Evolutionary conservation across 306 rosid species (phyloP).

Genomic region (Alnus glutinosa): DNA sequence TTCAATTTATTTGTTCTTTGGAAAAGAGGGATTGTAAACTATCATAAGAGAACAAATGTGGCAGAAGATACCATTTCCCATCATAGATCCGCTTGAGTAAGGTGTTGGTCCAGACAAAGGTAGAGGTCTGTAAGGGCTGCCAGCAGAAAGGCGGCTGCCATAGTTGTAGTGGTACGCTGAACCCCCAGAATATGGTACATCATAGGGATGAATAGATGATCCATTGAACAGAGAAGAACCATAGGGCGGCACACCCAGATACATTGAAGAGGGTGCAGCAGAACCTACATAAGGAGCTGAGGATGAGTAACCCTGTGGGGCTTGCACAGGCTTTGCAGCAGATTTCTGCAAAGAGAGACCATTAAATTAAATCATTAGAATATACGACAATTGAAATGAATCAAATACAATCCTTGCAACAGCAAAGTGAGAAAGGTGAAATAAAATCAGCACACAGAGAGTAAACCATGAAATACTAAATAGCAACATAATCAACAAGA

Average conservation of each 20-base stretch:
- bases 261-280: conserved; percentile 85
- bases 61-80: conserved; percentile 65
- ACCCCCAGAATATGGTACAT: conserved; percentile 88
- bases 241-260: conserved; percentile 88
- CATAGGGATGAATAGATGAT: conserved; percentile 86
- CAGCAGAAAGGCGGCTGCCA: conserved; percentile 71
- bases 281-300: conserved; percentile 77
- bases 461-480: background rate
- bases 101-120: conserved; percentile 87
- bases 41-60: conserved; percentile 13
- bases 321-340: conserved; percentile 81
- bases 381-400: background rate
- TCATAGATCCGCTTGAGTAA: conserved; percentile 83
- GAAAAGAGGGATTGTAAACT: background rate
- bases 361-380: background rate
- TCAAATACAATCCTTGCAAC: background rate
- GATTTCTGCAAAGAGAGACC: conserved; percentile 56
- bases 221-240: conserved; percentile 93
- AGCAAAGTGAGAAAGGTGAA: background rate
- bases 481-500: conserved; percentile 3
- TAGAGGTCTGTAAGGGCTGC: conserved; percentile 89
- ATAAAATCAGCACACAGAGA: background rate
- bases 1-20: background rate
- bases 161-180: conserved; percentile 95
- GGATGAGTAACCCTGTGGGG: conserved; percentile 73